Evolutionary conservation across 306 rosid genomes (phyloP).

Genomic region (Rubus parviflorus): DNA sequence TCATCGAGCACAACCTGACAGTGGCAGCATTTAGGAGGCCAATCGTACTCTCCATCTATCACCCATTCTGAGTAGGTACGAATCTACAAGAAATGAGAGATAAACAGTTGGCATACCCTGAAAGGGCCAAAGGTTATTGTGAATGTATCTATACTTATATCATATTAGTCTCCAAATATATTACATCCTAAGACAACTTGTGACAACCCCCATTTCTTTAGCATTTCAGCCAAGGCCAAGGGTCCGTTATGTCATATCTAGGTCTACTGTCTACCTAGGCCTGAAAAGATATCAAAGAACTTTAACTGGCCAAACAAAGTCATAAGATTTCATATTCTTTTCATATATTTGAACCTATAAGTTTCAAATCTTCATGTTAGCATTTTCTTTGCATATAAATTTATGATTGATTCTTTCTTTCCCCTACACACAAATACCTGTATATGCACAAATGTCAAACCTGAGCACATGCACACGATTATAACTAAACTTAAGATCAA

Average conservation of each 20-base stretch:
- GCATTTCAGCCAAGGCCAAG: not conserved
- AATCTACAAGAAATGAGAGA: constrained; percentile 47
- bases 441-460: not conserved
- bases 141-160: not conserved
- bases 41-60: constrained; percentile 90
- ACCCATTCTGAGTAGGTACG: constrained; percentile 99
- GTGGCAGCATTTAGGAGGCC: constrained; percentile 93
- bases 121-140: not conserved
- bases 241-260: not conserved
- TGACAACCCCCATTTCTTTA: not conserved
- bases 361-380: not conserved
- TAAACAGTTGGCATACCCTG: constrained; percentile 20
- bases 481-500: not conserved
- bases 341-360: not conserved
- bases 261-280: not conserved
- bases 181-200: not conserved
- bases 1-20: constrained; percentile 75
- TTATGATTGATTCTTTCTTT: not conserved
- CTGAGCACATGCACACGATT: not conserved
- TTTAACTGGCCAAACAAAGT: not conserved
- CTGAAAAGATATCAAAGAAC: not conserved
- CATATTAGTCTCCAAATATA: not conserved
- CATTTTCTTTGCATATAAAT: not conserved
- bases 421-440: not conserved
- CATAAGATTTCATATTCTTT: not conserved